Evolutionary conservation across 2,329 filamentous ascomycete species (phyloP).

Genomic region (Aureobasidium leucospermi): DNA sequence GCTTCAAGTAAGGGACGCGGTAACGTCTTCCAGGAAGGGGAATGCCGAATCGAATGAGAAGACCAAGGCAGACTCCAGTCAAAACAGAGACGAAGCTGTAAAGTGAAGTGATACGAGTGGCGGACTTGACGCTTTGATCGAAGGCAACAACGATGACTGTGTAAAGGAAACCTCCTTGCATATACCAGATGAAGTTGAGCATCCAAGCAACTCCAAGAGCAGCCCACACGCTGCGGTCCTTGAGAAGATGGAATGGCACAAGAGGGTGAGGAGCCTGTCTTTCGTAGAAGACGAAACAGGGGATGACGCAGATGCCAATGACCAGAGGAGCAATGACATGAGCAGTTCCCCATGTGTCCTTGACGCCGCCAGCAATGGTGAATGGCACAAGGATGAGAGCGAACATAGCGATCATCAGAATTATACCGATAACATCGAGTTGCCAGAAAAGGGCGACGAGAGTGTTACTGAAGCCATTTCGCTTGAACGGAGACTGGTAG

Average conservation of each 20-base stretch:
- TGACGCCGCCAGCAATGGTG: conserved; percentile 39
- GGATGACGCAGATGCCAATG: conserved; percentile 30
- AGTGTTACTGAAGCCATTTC: conserved; percentile 33
- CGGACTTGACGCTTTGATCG: conserved; percentile 48
- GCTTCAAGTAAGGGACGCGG: conserved; percentile 27
- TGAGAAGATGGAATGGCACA: conserved; percentile 44
- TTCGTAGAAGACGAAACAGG: conserved; percentile 34
- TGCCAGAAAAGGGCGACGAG: conserved; percentile 47
- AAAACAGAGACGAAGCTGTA: conserved; percentile 55
- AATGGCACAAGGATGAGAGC: conserved; percentile 64
- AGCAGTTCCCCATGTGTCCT: conserved; percentile 28
- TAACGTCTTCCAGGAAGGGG: not conserved
- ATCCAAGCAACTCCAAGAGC: conserved; percentile 52
- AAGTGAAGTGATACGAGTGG: conserved; percentile 53
- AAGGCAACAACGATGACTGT: conserved; percentile 56
- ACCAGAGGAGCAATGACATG: conserved; percentile 37
- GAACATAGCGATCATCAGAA: conserved; percentile 55
- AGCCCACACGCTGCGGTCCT: conserved; percentile 58
- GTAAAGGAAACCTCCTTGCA: conserved; percentile 59
- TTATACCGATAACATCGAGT: conserved; percentile 51
- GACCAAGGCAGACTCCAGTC: conserved; percentile 44
- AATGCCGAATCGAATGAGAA: conserved; percentile 22
- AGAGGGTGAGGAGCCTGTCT: conserved; percentile 33
- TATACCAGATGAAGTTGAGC: conserved; percentile 53
- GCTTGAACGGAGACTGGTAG: conserved; percentile 39